phyloP scores from a whole-genome alignment of 768 basidiomycete genomes.

The Serendipita indica region DNA sequence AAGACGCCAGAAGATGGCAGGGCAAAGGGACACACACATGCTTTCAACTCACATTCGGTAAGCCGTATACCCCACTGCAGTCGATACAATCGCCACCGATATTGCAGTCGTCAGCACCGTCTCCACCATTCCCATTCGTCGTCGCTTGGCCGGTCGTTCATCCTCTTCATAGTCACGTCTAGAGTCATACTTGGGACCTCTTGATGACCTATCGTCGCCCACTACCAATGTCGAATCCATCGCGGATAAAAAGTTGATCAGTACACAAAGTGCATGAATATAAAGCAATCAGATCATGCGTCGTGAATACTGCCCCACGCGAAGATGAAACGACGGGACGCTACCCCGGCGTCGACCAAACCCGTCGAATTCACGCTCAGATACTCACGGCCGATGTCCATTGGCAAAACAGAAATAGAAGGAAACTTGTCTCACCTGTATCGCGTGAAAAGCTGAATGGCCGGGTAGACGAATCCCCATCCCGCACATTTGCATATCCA shows the following conservation, averaged over 20 bases:
- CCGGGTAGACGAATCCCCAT: no score
- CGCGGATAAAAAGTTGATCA: neutral
- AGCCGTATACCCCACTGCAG: constrained; percentile 74
- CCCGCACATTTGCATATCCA: no score
- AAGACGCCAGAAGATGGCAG: neutral
- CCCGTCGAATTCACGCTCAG: no score
- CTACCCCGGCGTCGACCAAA: no score
- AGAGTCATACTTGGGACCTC: neutral
- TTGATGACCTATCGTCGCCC: neutral
- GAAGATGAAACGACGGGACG: no score
- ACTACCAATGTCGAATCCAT: constrained; percentile 35
- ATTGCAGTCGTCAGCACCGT: constrained; percentile 73
- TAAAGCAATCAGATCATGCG: constrained; percentile 20
- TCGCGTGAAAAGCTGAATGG: no score
- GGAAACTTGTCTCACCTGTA: no score
- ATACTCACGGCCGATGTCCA: no score
- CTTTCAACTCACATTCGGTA: constrained; percentile 62
- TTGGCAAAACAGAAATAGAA: no score
- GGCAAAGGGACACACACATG: neutral
- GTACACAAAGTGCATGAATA: constrained; percentile 1
- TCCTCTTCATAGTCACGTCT: neutral
- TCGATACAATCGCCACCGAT: constrained; percentile 72
- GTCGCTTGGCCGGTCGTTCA: constrained; percentile 54
- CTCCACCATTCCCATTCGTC: constrained; percentile 56
- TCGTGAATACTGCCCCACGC: no score